These are phyloP conservation scores for Ramularia endophylla DNA, from an alignment of 2,329 filamentous ascomycete genomes.

Conservation along the genomic window DNA sequence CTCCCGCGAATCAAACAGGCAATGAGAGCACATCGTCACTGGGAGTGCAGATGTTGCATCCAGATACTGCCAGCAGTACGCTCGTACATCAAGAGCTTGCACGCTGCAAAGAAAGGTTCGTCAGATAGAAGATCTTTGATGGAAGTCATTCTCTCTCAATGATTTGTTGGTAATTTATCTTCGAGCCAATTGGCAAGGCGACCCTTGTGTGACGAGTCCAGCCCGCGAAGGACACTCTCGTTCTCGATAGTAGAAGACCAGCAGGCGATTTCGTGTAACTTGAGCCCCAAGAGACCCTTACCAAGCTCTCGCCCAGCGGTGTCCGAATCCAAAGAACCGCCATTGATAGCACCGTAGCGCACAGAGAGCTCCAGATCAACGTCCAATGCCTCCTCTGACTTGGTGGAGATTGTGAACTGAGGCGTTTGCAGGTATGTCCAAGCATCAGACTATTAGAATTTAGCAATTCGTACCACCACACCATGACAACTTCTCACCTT, in stretches of 20 bases:
- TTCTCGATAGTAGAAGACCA: conserved; percentile 6
- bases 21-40: no score
- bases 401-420: conserved; percentile 53
- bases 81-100: no score
- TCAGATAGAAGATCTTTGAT: no score
- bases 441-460: conserved; percentile 49
- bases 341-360: conserved; percentile 55
- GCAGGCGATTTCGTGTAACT: conserved; percentile 45
- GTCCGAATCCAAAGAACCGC: conserved; percentile 24
- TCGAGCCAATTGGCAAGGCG: conserved; percentile 18
- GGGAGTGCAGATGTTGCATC: no score
- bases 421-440: conserved; percentile 88
- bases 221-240: no score
- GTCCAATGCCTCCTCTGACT: conserved; percentile 6
- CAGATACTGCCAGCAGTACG: no score
- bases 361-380: conserved; percentile 25
- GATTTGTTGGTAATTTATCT: conserved; percentile 18
- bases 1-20: conserved; percentile 44
- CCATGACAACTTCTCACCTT: conserved; percentile 40
- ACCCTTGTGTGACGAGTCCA: background rate
- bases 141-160: no score
- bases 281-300: conserved; percentile 28
- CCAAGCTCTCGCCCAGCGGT: conserved; percentile 8
- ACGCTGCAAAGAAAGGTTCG: no score
- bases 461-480: conserved; percentile 18